Percentiles rank a stretch among this genome's conserved stretches.
These are phyloP conservation scores for Lyophyllum atratum DNA, from an alignment of 768 basidiomycete genomes.

Conservation along the genomic window DNA sequence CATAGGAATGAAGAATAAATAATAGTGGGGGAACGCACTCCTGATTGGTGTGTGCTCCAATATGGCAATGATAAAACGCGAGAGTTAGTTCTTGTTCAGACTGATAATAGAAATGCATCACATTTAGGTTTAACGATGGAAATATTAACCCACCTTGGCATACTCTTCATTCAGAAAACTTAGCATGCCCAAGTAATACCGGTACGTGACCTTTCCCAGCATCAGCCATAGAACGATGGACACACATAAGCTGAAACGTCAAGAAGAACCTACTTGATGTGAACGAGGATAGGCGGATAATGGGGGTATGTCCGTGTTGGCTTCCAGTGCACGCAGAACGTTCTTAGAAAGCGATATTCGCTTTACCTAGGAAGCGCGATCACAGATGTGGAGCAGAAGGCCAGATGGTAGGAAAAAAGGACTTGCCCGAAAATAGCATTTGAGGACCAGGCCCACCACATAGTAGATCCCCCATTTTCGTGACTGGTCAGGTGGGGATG, in stretches of 20 bases:
- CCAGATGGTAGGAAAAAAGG: background rate
- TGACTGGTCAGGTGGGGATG: constrained; percentile 70
- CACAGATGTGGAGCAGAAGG: background rate
- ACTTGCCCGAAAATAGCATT: constrained; percentile 91
- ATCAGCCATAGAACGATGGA: constrained; percentile 10
- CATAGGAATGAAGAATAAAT: background rate
- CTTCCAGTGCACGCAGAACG: constrained; percentile 85
- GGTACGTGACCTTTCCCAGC: constrained; percentile 76
- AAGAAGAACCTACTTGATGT: constrained; percentile 65
- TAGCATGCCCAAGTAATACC: constrained; percentile 94
- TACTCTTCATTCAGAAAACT: constrained; percentile 94
- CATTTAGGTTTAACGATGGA: background rate
- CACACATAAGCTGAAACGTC: background rate
- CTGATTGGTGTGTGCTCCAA: constrained; percentile 70
- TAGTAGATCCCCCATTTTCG: constrained; percentile 94
- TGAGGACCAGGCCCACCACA: constrained; percentile 86
- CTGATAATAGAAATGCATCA: constrained; percentile 34
- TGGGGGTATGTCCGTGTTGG: constrained; percentile 83
- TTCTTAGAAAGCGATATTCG: constrained; percentile 91
- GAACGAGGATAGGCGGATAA: constrained; percentile 75
- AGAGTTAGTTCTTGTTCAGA: constrained; percentile 85
- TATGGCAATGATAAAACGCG: constrained; percentile 84
- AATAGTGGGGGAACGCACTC: constrained; percentile 55
- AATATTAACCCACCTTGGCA: constrained; percentile 55
- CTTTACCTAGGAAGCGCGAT: constrained; percentile 60